Evolutionary conservation across 1,284 basidiomycete species (phyloP), one percentile per base, ranked within the genome.

Genomic region (Ceratobasidium sp.): DNA sequence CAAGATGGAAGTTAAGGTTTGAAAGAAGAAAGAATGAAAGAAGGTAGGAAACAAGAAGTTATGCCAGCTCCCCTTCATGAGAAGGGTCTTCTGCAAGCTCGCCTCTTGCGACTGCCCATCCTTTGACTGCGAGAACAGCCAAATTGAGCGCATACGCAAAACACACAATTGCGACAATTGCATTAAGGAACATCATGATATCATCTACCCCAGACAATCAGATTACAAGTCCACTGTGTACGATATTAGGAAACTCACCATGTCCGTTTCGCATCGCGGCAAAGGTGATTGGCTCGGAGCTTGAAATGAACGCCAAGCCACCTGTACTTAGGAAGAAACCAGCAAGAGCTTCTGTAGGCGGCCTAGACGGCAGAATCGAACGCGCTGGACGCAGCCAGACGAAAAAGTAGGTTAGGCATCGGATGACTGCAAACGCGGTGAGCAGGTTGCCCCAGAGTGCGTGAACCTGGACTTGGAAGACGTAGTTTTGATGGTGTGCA

Each of bases 331-430:
- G 85, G 82, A 92, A 92, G 81, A 98, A 94, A 62, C 92, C 87
- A 4, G 90, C 93, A 55, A 98, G 81, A 0, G 93, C 92, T 83
- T 98, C 96, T 0, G 96, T 97, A 0, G 96, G 96, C 0, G 96
- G 96, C 5, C 96, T 88, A n/a, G 92, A 93, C 1, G 97, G 96
- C 10, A 95, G 85, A 23, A 91, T 85, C 1, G 91, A 93, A 14
- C 84, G 84, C 14, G 90, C 89, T 12, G 84, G 84, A 36, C 88
- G 86, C 60, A 97, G 84, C 92, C 92, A 98, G 57, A 97, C 85
- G 87, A 97, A 95, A 82, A 96, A 94, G 81, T 98, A 98, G 2
- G 96, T 98, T 52, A 94, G 77, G 79, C 89, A 93, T 50, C 94
- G 87, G 72, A 95, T 81, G 16, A 92, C 82, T 1, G 90, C 85